Percentiles rank a stretch among this genome's conserved stretches.
phyloP scores from a whole-genome alignment of 2,329 filamentous ascomycete species.

The Beauveria sp. region DNA sequence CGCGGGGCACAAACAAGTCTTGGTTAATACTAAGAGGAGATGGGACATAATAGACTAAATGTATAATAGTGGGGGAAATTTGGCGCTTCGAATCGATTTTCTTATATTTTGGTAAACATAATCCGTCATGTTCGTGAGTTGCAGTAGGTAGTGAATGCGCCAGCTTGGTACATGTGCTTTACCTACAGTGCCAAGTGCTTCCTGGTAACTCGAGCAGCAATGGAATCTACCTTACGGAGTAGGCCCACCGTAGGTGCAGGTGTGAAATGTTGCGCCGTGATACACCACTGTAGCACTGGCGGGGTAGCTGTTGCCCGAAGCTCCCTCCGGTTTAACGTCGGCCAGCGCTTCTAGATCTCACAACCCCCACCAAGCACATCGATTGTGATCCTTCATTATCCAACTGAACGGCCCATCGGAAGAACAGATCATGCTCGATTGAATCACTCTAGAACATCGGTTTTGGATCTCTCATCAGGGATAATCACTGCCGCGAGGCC shows the following conservation, averaged over 20 bases:
- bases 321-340: not conserved
- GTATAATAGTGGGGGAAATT: not conserved
- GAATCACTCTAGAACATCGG: not conserved
- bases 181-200: not conserved
- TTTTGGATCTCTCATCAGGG: not conserved
- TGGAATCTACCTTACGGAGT: too few species aligned
- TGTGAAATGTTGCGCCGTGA: not conserved
- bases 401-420: not conserved
- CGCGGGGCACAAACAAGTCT: not conserved
- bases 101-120: not conserved
- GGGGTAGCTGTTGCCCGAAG: slow-evolving; percentile 3
- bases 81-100: not conserved
- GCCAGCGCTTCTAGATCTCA: not conserved
- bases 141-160: not conserved
- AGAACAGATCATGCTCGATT: not conserved
- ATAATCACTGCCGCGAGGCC: not conserved
- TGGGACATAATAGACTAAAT: slow-evolving; percentile 5
- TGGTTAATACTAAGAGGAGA: not conserved
- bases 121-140: too few species aligned
- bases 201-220: too few species aligned
- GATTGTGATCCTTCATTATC: not conserved
- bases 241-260: not conserved
- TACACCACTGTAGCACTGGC: not conserved
- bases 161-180: not conserved
- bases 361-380: slow-evolving; percentile 4